Evolutionary conservation across 805 yeast genomes (phyloP).

Genomic region (Ogataea trehaloabstinens): DNA sequence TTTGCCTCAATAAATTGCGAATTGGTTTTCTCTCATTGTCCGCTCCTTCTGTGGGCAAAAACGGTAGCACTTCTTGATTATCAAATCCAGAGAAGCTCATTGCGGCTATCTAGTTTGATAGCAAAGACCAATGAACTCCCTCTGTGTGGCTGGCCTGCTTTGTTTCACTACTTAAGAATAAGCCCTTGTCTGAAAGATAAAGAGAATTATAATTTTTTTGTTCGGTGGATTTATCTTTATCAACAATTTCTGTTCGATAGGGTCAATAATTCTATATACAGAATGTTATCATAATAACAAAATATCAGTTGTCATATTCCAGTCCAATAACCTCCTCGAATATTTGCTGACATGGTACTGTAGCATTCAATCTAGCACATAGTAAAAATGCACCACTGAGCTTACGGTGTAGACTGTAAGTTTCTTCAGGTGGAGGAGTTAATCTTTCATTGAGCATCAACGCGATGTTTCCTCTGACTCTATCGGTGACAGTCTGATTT

Average conservation of each 20-base stretch:
- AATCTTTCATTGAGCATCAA: constrained; percentile 88
- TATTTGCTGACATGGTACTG: constrained; percentile 74
- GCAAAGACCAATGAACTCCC: too few relatives aligned
- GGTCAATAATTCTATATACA: too few relatives aligned
- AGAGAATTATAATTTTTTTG: too few relatives aligned
- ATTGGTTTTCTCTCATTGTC: constrained; percentile 4
- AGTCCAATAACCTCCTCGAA: constrained; percentile 74
- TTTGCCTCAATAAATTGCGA: constrained; percentile 9
- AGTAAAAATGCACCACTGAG: constrained; percentile 90
- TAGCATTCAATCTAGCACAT: constrained; percentile 82
- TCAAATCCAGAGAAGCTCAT: too few relatives aligned
- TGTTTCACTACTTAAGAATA: too few relatives aligned
- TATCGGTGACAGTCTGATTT: constrained; percentile 87
- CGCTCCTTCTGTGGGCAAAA: constrained; percentile 5
- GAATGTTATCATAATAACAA: too few relatives aligned
- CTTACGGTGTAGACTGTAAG: constrained; percentile 93
- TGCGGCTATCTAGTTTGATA: too few relatives aligned
- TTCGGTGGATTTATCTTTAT: too few relatives aligned
- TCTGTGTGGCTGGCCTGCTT: too few relatives aligned
- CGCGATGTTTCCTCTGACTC: constrained; percentile 84
- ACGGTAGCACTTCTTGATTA: constrained; percentile 1
- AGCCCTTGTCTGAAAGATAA: too few relatives aligned
- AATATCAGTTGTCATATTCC: constrained; percentile 27
- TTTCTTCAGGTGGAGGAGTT: constrained; percentile 98
- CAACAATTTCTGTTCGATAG: too few relatives aligned